Evolutionary conservation across 2,329 filamentous ascomycete genomes (phyloP).

Genomic region (Cordyceps tenuipes): DNA sequence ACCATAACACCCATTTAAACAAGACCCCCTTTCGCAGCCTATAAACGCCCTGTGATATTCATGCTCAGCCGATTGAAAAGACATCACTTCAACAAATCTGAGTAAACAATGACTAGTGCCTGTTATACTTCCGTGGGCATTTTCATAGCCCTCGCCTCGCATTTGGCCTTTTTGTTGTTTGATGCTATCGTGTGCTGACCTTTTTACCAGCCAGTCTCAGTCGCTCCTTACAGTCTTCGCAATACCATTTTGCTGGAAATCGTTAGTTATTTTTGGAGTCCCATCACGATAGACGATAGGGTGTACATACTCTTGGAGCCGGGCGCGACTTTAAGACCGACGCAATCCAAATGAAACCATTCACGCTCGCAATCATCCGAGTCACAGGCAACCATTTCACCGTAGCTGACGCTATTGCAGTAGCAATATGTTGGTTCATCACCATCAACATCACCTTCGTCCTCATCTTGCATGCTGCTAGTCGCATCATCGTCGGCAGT

Average conservation of each 20-base stretch:
- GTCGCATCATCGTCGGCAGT: conserved; percentile 33
- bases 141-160: neutral
- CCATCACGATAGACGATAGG: neutral
- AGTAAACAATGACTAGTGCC: neutral
- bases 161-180: neutral
- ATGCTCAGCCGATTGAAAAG: conserved; percentile 7
- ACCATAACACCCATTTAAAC: neutral
- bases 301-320: conserved; percentile 58
- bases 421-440: conserved; percentile 72
- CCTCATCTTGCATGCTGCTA: conserved; percentile 31
- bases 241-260: conserved; percentile 67
- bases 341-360: conserved; percentile 80
- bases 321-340: conserved; percentile 71
- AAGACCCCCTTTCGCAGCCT: neutral
- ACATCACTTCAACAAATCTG: conserved; percentile 3
- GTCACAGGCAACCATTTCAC: conserved; percentile 79
- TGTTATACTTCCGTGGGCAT: neutral
- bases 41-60: conserved; percentile 9
- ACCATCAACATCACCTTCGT: conserved; percentile 54
- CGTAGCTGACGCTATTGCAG: conserved; percentile 72
- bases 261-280: conserved; percentile 19
- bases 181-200: conserved; percentile 34
- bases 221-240: conserved; percentile 66
- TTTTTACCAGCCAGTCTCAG: conserved; percentile 50
- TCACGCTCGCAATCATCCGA: conserved; percentile 63